Evolutionary conservation across 768 basidiomycete genomes (phyloP).

Genomic region (Boletus rex-veris): DNA sequence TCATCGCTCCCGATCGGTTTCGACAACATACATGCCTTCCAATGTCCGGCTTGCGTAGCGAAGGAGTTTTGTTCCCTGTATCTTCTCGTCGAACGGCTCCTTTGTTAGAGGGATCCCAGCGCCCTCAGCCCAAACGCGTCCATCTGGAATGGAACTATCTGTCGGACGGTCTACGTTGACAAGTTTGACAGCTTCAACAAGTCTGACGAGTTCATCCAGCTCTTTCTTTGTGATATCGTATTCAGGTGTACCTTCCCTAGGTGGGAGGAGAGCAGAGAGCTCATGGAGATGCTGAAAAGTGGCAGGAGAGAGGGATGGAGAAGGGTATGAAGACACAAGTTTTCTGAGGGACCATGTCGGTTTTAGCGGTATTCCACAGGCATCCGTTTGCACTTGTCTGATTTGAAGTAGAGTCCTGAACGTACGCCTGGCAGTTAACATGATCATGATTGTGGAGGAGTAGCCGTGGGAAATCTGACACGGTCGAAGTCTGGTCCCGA

Average conservation of each 20-base stretch:
- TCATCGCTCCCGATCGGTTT: conserved; percentile 36
- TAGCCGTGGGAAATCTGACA: conserved; percentile 11
- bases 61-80: conserved; percentile 46
- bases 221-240: conserved; percentile 51
- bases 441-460: neutral
- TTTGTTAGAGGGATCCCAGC: conserved; percentile 30
- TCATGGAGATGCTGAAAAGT: conserved; percentile 65
- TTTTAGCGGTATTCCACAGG: conserved; percentile 57
- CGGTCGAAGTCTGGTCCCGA: neutral
- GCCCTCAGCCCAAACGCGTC: conserved; percentile 41
- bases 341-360: conserved; percentile 82
- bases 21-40: conserved; percentile 60
- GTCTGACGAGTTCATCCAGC: conserved; percentile 65
- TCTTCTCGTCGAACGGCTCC: conserved; percentile 20
- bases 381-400: conserved; percentile 40
- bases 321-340: conserved; percentile 74
- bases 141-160: conserved; percentile 35
- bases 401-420: conserved; percentile 1
- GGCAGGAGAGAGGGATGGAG: conserved; percentile 52
- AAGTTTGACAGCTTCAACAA: conserved; percentile 80
- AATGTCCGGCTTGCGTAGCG: conserved; percentile 46
- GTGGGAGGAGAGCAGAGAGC: conserved; percentile 70
- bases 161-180: conserved; percentile 40
- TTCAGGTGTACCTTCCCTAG: conserved; percentile 52
- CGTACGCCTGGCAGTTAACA: conserved; percentile 5